A percentile compares a stretch with the other conserved stretches of the same genome.
Conservation (phyloP, 495 filamentous ascomycete genomes). For the Hypoxylon rickii region DNA sequence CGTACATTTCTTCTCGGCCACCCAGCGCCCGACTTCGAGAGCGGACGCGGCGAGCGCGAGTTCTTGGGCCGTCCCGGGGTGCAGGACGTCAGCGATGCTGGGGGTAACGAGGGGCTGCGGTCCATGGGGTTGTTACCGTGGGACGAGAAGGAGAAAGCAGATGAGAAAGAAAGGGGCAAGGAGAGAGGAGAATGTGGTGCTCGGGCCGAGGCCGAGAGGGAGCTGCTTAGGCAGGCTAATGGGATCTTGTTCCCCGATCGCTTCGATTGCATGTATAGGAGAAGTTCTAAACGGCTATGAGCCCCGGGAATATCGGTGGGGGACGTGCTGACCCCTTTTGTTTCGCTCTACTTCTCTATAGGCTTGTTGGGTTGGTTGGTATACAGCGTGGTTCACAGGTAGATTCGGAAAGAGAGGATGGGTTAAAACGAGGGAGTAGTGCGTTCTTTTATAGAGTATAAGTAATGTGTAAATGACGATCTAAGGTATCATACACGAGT, state of each 20-base stretch:
- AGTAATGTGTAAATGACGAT: not conserved
- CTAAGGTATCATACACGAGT: no score
- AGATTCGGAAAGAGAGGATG: no score
- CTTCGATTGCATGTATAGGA: constrained; percentile 40
- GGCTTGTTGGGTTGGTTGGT: no score
- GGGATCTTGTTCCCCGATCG: constrained; percentile 52
- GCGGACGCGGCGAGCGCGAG: constrained; percentile 59
- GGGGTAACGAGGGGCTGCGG: constrained; percentile 48
- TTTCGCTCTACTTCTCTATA: no score
- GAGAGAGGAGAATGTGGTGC: not conserved
- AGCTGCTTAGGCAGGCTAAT: constrained; percentile 45
- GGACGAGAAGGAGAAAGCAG: constrained; percentile 39
- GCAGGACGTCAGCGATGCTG: constrained; percentile 50
- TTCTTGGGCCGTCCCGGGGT: constrained; percentile 55
- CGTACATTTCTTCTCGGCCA: constrained; percentile 65
- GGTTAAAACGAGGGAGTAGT: no score
- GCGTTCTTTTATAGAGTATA: not conserved
- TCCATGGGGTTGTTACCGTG: constrained; percentile 56
- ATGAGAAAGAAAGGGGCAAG: constrained; percentile 25
- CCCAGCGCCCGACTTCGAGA: constrained; percentile 67
- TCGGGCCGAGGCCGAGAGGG: constrained; percentile 28
- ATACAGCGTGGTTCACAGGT: no score
- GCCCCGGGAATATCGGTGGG: no score
- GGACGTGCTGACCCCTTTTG: no score
- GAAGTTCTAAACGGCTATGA: constrained; percentile 8